phyloP scores from a whole-genome alignment of 176 grass and related monocot species.

The Rhynchospora pubera region DNA sequence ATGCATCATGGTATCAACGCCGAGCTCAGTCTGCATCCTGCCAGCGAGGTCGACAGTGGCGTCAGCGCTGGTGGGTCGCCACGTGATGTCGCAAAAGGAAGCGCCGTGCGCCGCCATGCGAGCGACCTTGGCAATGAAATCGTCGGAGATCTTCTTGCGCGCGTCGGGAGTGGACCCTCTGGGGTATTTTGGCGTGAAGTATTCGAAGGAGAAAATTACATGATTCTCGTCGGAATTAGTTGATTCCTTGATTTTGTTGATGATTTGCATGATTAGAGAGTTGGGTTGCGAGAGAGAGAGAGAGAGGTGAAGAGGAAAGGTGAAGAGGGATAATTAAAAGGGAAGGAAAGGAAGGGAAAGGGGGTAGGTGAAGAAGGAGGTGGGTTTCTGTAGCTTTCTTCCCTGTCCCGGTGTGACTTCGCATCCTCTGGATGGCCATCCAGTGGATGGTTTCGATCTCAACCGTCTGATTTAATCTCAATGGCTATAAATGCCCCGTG shows the following conservation, averaged over 20 bases:
- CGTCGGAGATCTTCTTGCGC: background rate
- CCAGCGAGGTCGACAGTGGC: slow-evolving; percentile 18
- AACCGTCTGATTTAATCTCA: too few species aligned
- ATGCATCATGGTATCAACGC: slow-evolving; percentile 34
- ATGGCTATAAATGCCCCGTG: too few species aligned
- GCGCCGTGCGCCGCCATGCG: slow-evolving; percentile 25
- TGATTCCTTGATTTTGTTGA: slow-evolving; percentile 20
- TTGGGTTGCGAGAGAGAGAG: background rate
- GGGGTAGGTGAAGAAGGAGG: slow-evolving; percentile 2
- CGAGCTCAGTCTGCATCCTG: slow-evolving; percentile 23
- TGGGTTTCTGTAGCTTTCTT: slow-evolving; percentile 13
- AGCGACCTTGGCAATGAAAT: slow-evolving; percentile 24
- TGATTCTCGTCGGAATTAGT: slow-evolving; percentile 6
- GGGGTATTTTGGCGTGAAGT: slow-evolving; percentile 24
- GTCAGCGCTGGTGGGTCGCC: slow-evolving; percentile 21
- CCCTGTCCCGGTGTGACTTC: too few species aligned
- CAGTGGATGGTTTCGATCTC: too few species aligned
- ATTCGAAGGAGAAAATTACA: slow-evolving; percentile 33
- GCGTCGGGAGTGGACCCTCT: background rate
- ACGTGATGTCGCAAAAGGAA: slow-evolving; percentile 30
- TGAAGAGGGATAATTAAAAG: background rate
- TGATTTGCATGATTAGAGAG: slow-evolving; percentile 5
- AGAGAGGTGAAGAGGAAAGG: background rate
- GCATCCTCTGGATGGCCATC: too few species aligned
- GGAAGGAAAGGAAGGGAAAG: background rate